Percentiles rank a stretch among this genome's conserved stretches.
Conservation (phyloP, 2,329 filamentous ascomycete genomes). For the Coleophoma cylindrospora region DNA sequence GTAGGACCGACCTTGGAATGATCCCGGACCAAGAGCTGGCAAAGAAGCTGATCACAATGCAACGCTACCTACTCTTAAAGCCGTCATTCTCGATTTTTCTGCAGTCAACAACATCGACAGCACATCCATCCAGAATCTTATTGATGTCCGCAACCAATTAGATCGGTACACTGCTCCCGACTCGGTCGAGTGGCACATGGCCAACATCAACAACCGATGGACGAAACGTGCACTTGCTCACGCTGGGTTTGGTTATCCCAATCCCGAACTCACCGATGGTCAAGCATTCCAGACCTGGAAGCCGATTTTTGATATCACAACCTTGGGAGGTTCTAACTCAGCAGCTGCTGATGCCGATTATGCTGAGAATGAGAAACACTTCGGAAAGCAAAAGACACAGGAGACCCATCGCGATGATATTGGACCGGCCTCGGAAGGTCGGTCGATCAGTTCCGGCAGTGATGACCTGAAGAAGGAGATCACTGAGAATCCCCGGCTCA, state of each 20-base stretch:
- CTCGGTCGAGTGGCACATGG: slow-evolving; percentile 90
- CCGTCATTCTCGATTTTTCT: slow-evolving; percentile 90
- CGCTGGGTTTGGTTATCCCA: slow-evolving; percentile 84
- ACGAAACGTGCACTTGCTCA: slow-evolving; percentile 84
- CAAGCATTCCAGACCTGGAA: slow-evolving; percentile 63
- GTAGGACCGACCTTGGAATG: slow-evolving; percentile 85
- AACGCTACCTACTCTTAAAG: slow-evolving; percentile 67
- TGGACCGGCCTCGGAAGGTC: slow-evolving; percentile 23
- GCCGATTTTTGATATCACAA: slow-evolving; percentile 91
- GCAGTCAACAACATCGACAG: slow-evolving; percentile 92
- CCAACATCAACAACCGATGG: slow-evolving; percentile 91
- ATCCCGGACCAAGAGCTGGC: slow-evolving; percentile 67
- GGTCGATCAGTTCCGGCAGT: slow-evolving; percentile 19
- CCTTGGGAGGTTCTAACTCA: slow-evolving; percentile 68
- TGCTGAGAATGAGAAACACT: slow-evolving; percentile 50
- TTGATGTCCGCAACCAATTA: slow-evolving; percentile 91
- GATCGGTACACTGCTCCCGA: slow-evolving; percentile 79
- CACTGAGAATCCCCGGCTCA: slow-evolving; percentile 28
- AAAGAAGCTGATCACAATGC: slow-evolving; percentile 41
- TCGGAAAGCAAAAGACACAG: slow-evolving; percentile 18
- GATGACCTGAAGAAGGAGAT: slow-evolving; percentile 1
- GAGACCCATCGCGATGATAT: slow-evolving; percentile 9
- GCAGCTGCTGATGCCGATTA: slow-evolving; percentile 66
- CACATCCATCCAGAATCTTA: slow-evolving; percentile 85
- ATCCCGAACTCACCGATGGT: slow-evolving; percentile 30